Base-by-base conservation (phyloP, 805 yeast genomes). In the Saccharomycodes ludwigii region DNA sequence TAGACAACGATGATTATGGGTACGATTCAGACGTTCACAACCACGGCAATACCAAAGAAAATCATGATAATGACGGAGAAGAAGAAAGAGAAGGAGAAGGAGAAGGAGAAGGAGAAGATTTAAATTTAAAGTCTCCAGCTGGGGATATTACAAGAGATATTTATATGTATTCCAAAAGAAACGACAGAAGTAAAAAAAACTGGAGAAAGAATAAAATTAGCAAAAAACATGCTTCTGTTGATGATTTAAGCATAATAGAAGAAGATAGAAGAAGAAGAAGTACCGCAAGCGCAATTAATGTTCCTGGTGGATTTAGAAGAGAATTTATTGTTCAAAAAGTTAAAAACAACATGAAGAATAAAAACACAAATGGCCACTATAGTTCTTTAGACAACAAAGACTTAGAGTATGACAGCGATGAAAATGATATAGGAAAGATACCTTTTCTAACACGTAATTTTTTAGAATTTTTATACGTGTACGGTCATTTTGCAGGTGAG, bases 401-500 rank as follows among this genome's bases (percentile, higher is more conserved):
- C n/a, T 33, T 26, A 7, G 31, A 18, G 21, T 18, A 16, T 7
- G 25, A 14, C 20, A 24, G 21, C 16, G 7, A 5, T 31, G 44
- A 23, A 40, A 41, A 29, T 24, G 51, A 49, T 13, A 31, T 51
- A 24, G 54, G 53, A 5, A 43, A 54, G 28, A 57, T 62, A 3
- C 68, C 73, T 7, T 64, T 74, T 35, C 51, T 79, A 24, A 74
- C 93, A 1, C 66, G 72, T 36, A 81, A 80, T 51, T 81, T 81
- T 40, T 61, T 80, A 42, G 91, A 81, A 50, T 81, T 81, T 46
- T 58, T 81, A 28, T 74, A 80, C 40, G 65, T 81, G 6, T 81
- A 81, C 52, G 93, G 93, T 5, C 88, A 81, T 58, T 81, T 81
- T 55, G 91, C 91, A 2, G 93, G 93, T 48, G 91, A 80, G 53